Evolutionary conservation across 1,284 basidiomycete genomes (phyloP).

Genomic region (Neolentinus lepideus): DNA sequence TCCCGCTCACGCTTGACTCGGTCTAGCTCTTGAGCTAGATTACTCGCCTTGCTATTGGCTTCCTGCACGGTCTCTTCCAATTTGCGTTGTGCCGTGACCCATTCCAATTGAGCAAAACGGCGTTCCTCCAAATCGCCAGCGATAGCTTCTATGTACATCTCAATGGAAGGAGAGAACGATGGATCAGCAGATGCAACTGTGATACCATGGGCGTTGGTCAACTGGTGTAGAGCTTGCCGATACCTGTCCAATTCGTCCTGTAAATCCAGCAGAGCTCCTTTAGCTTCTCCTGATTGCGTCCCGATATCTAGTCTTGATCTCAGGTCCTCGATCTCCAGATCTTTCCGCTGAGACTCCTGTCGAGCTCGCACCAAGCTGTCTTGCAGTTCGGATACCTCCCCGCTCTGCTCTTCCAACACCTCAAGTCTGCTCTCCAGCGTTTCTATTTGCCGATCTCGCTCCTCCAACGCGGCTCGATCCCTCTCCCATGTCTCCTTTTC

Average conservation of each 20-base stretch:
- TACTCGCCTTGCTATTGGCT: slow-evolving; percentile 40
- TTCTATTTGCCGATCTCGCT: slow-evolving; percentile 36
- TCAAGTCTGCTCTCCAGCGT: slow-evolving; percentile 35
- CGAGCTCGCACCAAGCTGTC: neutral
- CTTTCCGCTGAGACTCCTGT: slow-evolving; percentile 28
- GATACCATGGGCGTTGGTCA: slow-evolving; percentile 50
- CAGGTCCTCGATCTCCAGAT: slow-evolving; percentile 20
- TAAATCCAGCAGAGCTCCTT: slow-evolving; percentile 15
- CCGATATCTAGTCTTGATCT: slow-evolving; percentile 9
- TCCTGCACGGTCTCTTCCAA: slow-evolving; percentile 43
- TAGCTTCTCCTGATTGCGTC: slow-evolving; percentile 10
- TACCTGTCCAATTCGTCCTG: slow-evolving; percentile 44
- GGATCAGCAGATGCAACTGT: slow-evolving; percentile 41
- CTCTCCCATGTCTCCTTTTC: slow-evolving; percentile 48
- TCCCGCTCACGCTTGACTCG: slow-evolving; percentile 49
- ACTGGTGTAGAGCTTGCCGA: slow-evolving; percentile 32
- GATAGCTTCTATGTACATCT: slow-evolving; percentile 47
- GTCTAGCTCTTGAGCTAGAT: slow-evolving; percentile 46
- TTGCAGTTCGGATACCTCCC: slow-evolving; percentile 29
- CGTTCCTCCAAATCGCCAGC: slow-evolving; percentile 43
- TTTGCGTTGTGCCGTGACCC: slow-evolving; percentile 33
- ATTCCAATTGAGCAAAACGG: slow-evolving; percentile 39
- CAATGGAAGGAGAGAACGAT: slow-evolving; percentile 44
- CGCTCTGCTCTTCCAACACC: slow-evolving; percentile 37
- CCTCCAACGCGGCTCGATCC: slow-evolving; percentile 41